Percentiles rank a stretch among this genome's conserved stretches.
These are phyloP conservation scores for Obelidium mucronatum DNA, from an alignment of 192 early-diverging fungal genomes.

Conservation along the genomic window DNA sequence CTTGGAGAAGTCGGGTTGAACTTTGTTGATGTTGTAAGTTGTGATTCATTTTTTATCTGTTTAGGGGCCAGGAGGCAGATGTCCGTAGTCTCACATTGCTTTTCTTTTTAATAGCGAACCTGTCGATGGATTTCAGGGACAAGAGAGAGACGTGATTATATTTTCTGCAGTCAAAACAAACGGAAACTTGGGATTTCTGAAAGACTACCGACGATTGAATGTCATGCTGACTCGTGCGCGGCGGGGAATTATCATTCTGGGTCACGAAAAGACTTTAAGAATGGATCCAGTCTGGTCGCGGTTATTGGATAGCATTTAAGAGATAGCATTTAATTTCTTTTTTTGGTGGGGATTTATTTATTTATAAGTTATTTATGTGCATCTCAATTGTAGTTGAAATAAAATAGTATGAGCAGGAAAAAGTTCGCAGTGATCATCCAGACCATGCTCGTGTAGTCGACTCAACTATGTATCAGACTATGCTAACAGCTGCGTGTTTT, in stretches of 20 bases:
- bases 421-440: too few relatives aligned
- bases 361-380: too few relatives aligned
- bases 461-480: too few relatives aligned
- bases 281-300: neutral
- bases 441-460: too few relatives aligned
- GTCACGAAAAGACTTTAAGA: neutral
- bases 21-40: conserved; percentile 4
- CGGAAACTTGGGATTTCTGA: conserved; percentile 8
- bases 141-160: conserved; percentile 4
- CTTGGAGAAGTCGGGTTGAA: neutral
- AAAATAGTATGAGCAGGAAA: too few relatives aligned
- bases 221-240: conserved; percentile 11
- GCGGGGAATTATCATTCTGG: neutral
- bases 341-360: too few relatives aligned
- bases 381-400: too few relatives aligned
- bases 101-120: neutral
- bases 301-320: neutral
- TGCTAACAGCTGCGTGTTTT: too few relatives aligned
- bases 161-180: conserved; percentile 10
- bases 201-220: conserved; percentile 17
- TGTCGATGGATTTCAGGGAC: conserved; percentile 17
- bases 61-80: too few relatives aligned
- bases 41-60: neutral
- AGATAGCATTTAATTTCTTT: neutral
- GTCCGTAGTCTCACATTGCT: neutral